Evolutionary conservation across 2,329 filamentous ascomycete genomes (phyloP), one percentile per base, ranked within the genome.

Genomic region (Leptosphaerulina australis): DNA sequence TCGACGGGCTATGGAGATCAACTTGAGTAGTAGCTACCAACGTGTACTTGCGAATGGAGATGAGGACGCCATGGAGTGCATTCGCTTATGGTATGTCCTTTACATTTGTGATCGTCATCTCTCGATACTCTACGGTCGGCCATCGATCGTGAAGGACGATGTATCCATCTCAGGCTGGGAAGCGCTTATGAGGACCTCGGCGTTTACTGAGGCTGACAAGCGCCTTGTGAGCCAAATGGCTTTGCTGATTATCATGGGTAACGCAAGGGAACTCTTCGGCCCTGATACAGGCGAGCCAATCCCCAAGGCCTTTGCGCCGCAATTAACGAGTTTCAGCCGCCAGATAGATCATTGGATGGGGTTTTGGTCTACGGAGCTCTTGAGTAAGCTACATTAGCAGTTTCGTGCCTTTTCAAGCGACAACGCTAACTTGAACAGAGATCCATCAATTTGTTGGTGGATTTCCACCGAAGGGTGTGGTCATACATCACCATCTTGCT

Each of bases 71-170:
- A 74, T 76, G 47, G 81, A 85, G 49, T 78, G 79, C 26, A 77
- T 83, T 3, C 76, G 84, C 15, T 68, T 86, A 10, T 86, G 83
- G 83, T 86, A 85, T 64, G 44, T 65, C 7, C 37, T 67, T 0
- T 87, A 86, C 59, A 82, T 86, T 1, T 86, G 83, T 60, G 84
- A 87, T 59, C 84, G 86, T 53, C 84, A 87, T 64, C 82, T 86
- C 21, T 83, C 82, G 14, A 85, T 84, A 17, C 71, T 84, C 0
- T 85, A 86, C 44, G 82, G 82, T 2, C 75, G 84, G 2, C 81
- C 81, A 1, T 79, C 82, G 0, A 79, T 84, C 7, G 80, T 85
- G 0, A 79, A 81, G 21, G 83, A 85, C 41, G 81, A 86, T 44
- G 69, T 75, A 11, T 79, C 81, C 0, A 81, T 85, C 29, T 78